Percentiles rank a stretch among this genome's conserved stretches.
Conservation (phyloP, 164 flowering plant species). For the Stephania japonica region DNA sequence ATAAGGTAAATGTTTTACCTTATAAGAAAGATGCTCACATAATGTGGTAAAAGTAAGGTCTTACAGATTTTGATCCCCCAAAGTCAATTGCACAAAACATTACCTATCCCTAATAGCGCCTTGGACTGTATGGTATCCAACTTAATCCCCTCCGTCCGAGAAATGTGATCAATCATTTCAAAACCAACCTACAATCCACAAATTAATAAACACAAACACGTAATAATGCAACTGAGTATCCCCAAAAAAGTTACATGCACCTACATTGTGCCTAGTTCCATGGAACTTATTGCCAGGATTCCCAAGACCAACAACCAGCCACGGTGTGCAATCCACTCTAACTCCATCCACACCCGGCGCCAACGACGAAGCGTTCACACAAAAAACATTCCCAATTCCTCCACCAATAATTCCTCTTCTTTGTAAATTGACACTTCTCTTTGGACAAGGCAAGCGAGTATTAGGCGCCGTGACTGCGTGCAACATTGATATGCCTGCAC, state of each 20-base stretch:
- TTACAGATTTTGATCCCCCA: too few species aligned
- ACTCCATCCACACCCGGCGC: constrained; percentile 36
- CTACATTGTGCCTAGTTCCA: constrained; percentile 93
- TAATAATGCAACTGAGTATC: too few species aligned
- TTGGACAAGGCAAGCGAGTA: constrained; percentile 24
- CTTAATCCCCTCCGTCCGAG: constrained; percentile 60
- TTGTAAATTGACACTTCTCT: constrained; percentile 18
- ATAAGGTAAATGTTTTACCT: too few species aligned
- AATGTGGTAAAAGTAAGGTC: too few species aligned
- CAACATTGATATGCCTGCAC: constrained; percentile 59
- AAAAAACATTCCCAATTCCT: constrained; percentile 21
- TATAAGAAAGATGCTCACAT: too few species aligned
- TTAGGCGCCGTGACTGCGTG: constrained; percentile 38
- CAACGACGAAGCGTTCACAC: constrained; percentile 41
- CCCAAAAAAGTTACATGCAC: neutral
- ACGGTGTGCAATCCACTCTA: constrained; percentile 83
- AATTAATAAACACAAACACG: neutral
- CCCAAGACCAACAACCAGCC: constrained; percentile 92
- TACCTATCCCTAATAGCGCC: constrained; percentile 90
- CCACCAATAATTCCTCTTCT: constrained; percentile 17
- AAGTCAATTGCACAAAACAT: constrained; percentile 11
- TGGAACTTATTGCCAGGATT: constrained; percentile 94
- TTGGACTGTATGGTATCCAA: constrained; percentile 94
- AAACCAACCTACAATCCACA: constrained; percentile 66
- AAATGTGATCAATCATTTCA: constrained; percentile 90